These are phyloP conservation scores for Aspergillus steynii DNA, from an alignment of 495 filamentous ascomycete species.

Conservation along the genomic window DNA sequence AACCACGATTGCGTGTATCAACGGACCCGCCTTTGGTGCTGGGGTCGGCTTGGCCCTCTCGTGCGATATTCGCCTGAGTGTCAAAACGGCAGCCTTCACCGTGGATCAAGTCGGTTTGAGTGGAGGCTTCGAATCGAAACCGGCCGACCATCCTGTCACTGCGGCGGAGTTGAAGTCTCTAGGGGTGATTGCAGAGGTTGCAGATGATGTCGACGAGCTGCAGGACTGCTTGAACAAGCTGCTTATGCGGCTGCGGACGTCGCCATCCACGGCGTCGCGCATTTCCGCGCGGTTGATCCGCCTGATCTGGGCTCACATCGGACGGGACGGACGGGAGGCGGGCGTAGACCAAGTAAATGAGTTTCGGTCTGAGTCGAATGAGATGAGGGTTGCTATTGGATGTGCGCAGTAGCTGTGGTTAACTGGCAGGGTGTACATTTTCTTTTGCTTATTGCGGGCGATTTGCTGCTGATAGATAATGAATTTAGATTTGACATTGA, in stretches of 20 bases:
- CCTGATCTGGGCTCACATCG: constrained; percentile 24
- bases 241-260: constrained; percentile 14
- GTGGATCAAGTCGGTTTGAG: constrained; percentile 38
- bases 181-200: constrained; percentile 22
- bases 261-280: constrained; percentile 21
- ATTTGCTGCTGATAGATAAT: no score
- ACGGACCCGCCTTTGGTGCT: constrained; percentile 41
- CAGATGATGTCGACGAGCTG: constrained; percentile 10
- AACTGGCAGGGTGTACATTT: no score
- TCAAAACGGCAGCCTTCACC: constrained; percentile 23
- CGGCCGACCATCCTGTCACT: constrained; percentile 28
- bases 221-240: constrained; percentile 8
- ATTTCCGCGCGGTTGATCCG: constrained; percentile 28
- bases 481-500: no score
- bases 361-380: background rate
- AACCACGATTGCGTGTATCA: constrained; percentile 36
- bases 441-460: no score
- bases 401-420: background rate
- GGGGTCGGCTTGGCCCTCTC: constrained; percentile 40
- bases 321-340: constrained; percentile 11
- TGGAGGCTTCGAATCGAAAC: constrained; percentile 32
- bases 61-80: constrained; percentile 35
- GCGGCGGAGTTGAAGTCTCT: constrained; percentile 23
- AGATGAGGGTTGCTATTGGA: background rate
- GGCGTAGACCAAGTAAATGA: constrained; percentile 3